phyloP scores from a whole-genome alignment of 169 alveolate genomes.

The Eimeria acervulina region DNA sequence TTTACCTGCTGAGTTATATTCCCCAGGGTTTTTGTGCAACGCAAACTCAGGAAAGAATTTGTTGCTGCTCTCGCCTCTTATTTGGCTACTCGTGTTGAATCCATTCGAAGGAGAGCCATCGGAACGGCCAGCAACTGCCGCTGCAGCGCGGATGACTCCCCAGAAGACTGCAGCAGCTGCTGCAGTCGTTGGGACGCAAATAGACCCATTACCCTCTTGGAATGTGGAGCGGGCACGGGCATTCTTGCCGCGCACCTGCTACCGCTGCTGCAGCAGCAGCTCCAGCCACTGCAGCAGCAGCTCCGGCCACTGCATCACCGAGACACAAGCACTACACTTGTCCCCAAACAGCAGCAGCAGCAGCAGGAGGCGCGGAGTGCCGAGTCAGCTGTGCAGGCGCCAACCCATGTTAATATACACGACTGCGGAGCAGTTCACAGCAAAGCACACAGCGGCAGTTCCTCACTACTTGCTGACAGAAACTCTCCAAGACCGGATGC shows the following conservation, averaged over 20 bases:
- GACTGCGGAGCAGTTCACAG: neutral
- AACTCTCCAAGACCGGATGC: neutral
- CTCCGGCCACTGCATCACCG: neutral
- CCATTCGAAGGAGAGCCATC: neutral
- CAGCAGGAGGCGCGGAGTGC: neutral
- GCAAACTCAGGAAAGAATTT: constrained; percentile 41
- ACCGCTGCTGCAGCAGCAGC: constrained; percentile 54
- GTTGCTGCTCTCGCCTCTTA: constrained; percentile 44
- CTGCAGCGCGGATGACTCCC: neutral
- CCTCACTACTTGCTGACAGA: neutral
- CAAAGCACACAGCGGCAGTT: too few species aligned
- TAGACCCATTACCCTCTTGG: constrained; percentile 3
- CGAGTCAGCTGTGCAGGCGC: neutral
- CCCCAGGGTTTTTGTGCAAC: neutral
- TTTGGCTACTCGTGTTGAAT: constrained; percentile 14
- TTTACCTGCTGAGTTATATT: neutral
- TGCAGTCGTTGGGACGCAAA: constrained; percentile 45
- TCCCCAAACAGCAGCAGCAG: constrained; percentile 33
- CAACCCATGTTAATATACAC: neutral
- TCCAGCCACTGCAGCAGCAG: constrained; percentile 25
- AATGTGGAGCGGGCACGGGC: constrained; percentile 69
- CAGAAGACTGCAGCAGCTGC: constrained; percentile 67
- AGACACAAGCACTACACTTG: neutral
- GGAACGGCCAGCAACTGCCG: constrained; percentile 4
- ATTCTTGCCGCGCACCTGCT: constrained; percentile 65